These are phyloP conservation scores for Solanum chilense DNA, from an alignment of 257 asterid species.

Conservation along the genomic window DNA sequence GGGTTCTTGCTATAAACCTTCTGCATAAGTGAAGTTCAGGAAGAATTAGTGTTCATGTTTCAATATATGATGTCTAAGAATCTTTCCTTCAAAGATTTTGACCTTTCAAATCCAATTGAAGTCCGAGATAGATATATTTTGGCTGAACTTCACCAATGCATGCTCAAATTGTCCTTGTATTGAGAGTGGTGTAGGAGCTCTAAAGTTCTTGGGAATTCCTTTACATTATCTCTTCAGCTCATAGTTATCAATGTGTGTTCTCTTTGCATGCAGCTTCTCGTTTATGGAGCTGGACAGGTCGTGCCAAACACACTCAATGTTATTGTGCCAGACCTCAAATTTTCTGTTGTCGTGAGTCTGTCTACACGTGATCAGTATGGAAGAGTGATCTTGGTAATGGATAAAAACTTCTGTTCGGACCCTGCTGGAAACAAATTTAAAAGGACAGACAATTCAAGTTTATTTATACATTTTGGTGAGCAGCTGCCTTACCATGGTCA, in stretches of 20 bases:
- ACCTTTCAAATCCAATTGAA: not conserved
- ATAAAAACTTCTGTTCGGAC: constrained; percentile 62
- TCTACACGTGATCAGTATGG: constrained; percentile 53
- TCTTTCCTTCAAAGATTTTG: not conserved
- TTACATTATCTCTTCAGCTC: not conserved
- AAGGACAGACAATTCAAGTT: constrained; percentile 67
- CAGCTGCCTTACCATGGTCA: not conserved
- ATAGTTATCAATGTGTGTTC: not conserved
- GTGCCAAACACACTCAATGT: constrained; percentile 44
- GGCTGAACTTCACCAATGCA: not conserved
- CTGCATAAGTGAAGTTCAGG: not conserved
- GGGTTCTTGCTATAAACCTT: not conserved
- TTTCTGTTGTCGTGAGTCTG: constrained; percentile 48
- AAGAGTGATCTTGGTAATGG: constrained; percentile 58
- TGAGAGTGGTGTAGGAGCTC: not conserved
- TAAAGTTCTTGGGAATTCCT: not conserved
- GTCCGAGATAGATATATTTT: not conserved
- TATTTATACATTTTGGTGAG: constrained; percentile 70
- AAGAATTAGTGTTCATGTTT: not conserved
- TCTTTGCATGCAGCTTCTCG: constrained; percentile 66
- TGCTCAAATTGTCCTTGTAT: not conserved
- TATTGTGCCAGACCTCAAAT: constrained; percentile 47
- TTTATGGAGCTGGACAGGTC: constrained; percentile 76
- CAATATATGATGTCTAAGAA: not conserved
- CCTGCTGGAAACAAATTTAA: constrained; percentile 68